Evolutionary conservation across 148 eudicot species (phyloP), one percentile per base, ranked within the genome.

Genomic region (Pharnaceum exiguum): DNA sequence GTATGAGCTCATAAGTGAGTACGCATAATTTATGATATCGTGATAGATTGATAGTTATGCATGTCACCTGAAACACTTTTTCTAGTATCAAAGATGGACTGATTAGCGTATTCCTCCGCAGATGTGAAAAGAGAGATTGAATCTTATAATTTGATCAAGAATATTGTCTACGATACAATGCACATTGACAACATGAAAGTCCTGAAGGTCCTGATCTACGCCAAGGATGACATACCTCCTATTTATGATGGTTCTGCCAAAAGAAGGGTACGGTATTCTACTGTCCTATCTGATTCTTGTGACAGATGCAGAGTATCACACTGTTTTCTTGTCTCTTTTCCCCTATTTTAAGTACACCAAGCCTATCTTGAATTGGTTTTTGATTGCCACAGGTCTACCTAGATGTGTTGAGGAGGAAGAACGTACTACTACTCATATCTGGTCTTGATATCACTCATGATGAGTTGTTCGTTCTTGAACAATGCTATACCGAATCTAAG

Each of bases 141-240:
- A 47, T 60, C 69, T 29, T 74, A 66, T 3, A 63, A 66, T 29
- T 18, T 45, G 33, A 48, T 76, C 15, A 28, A 7, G 13, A 38
- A 38, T 16, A 7, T 35, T 6, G 28, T 75, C 48, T 70, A 73
- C 22, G 48, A 75, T 0, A 57, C 51, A 36, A 49, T 62, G 42
- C 82, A 76, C 40, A 48, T 67, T 5, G 86, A 84, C 65, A 81
- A 76, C 74, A 68, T 84, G 75, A 61, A 72, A 37, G 70, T 76
- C n/a, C 73, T 84, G 55, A 73, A 30, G 33, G 44, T 58, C 5
- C 38, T 84, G 16, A 56, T 84, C 36, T 32, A 44, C 36, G 35
- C 74, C 59, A 60, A 60, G 35, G 70, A 75, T 24, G 81, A 75
- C 30, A 19, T 28, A 22, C 74, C 19, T 2, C 77, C 77, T 21